These are phyloP conservation scores for Nicotiana knightiana DNA, from an alignment of 257 asterid species.

Conservation along the genomic window DNA sequence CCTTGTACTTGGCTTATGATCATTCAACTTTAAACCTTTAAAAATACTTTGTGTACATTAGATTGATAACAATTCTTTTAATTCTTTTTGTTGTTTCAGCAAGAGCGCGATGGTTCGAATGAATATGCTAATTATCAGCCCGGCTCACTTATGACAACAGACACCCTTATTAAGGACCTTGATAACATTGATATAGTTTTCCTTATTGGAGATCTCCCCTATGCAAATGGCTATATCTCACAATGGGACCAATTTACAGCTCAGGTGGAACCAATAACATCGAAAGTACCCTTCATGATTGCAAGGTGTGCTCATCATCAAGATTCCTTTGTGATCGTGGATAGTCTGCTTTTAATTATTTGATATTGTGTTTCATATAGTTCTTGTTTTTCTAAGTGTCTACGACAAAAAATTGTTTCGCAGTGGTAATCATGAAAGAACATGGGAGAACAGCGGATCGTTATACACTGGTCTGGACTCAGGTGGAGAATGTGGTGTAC, in stretches of 20 bases:
- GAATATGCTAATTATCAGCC: slow-evolving; percentile 82
- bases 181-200: slow-evolving; percentile 45
- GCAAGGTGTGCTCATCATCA: slow-evolving; percentile 47
- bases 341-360: background rate
- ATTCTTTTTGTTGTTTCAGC: slow-evolving; percentile 37
- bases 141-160: slow-evolving; percentile 79
- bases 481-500: slow-evolving; percentile 54
- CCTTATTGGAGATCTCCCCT: slow-evolving; percentile 55
- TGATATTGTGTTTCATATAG: background rate
- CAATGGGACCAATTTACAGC: slow-evolving; percentile 95
- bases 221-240: slow-evolving; percentile 61
- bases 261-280: slow-evolving; percentile 76
- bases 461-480: slow-evolving; percentile 32
- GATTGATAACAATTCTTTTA: background rate
- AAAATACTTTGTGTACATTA: background rate
- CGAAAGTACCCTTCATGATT: slow-evolving; percentile 72
- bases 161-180: slow-evolving; percentile 59
- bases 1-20: background rate
- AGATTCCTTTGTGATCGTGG: background rate
- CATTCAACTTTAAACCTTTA: background rate
- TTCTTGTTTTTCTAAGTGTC: background rate
- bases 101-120: slow-evolving; percentile 92
- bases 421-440: slow-evolving; percentile 53
- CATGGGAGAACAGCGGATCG: slow-evolving; percentile 36
- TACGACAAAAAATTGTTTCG: background rate